phyloP scores from a whole-genome alignment of 768 basidiomycete genomes.

The Suillus subalutaceus region DNA sequence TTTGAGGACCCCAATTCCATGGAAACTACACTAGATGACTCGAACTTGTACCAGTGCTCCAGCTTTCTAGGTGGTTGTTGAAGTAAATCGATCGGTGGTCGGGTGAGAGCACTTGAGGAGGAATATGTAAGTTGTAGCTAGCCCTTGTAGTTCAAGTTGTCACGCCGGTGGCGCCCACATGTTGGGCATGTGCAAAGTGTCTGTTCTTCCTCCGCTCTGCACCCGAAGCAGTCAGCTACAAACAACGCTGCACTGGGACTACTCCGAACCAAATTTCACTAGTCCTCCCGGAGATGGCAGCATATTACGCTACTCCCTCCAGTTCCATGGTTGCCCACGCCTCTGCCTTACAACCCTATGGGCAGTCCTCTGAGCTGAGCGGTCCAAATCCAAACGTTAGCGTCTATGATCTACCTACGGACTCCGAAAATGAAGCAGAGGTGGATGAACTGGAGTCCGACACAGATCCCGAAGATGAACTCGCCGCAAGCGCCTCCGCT shows the following conservation, averaged over 20 bases:
- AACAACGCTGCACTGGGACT: not conserved
- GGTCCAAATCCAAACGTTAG: conserved; percentile 26
- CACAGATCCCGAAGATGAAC: conserved; percentile 30
- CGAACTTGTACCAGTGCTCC: not conserved
- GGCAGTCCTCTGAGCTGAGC: conserved; percentile 27
- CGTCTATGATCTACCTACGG: conserved; percentile 36
- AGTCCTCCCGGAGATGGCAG: conserved; percentile 25
- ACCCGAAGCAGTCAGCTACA: conserved; percentile 3
- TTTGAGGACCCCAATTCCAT: not conserved
- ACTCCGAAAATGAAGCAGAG: conserved; percentile 37
- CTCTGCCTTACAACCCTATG: conserved; percentile 36
- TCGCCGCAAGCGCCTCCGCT: conserved; percentile 26
- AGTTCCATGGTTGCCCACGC: conserved; percentile 28
- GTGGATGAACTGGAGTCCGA: conserved; percentile 39
- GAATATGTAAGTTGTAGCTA: not conserved
- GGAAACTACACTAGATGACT: not conserved
- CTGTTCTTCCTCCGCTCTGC: conserved; percentile 3
- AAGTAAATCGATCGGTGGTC: not conserved
- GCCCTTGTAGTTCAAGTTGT: not conserved
- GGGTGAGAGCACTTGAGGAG: not conserved
- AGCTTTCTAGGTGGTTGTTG: not conserved
- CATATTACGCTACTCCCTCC: conserved; percentile 33
- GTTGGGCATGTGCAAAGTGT: not conserved
- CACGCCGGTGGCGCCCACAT: not conserved
- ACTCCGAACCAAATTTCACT: not conserved